Conservation (phyloP, 176 grass and related monocot species). For the Puya raimondii region DNA sequence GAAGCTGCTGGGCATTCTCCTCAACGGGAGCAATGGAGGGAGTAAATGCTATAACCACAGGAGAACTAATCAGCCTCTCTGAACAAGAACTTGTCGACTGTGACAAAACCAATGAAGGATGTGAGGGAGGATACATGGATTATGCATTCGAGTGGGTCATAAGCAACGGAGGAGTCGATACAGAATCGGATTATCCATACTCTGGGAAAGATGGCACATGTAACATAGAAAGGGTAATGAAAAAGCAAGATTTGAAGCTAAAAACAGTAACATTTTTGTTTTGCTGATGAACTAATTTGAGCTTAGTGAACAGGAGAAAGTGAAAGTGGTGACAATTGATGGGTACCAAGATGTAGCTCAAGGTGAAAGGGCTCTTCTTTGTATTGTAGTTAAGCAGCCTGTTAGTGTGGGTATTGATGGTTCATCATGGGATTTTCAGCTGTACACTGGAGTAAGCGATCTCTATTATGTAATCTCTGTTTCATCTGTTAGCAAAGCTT, state of each 20-base stretch:
- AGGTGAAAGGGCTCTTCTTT: constrained; percentile 32
- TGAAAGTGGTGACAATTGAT: constrained; percentile 32
- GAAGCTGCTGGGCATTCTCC: constrained; percentile 29
- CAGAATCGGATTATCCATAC: constrained; percentile 21
- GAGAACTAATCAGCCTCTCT: constrained; percentile 27
- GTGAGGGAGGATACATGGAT: constrained; percentile 30
- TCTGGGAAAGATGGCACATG: constrained; percentile 13
- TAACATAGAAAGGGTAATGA: constrained; percentile 9
- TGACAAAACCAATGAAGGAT: constrained; percentile 19
- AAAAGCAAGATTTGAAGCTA: neutral
- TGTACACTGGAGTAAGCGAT: constrained; percentile 36
- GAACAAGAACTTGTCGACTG: constrained; percentile 28
- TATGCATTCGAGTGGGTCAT: constrained; percentile 27
- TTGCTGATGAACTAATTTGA: neutral
- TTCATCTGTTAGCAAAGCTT: neutral
- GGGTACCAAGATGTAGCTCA: constrained; percentile 35
- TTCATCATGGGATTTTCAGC: constrained; percentile 34
- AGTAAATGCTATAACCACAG: constrained; percentile 22
- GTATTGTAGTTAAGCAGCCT: constrained; percentile 36
- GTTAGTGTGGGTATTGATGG: constrained; percentile 43
- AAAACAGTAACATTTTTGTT: neutral
- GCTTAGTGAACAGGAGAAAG: constrained; percentile 23
- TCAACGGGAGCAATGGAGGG: constrained; percentile 29
- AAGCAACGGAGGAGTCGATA: constrained; percentile 14
- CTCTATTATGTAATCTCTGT: neutral